Evolutionary conservation across 192 early-diverging fungal species (phyloP).

Genomic region (Neocallimastix lanati): DNA sequence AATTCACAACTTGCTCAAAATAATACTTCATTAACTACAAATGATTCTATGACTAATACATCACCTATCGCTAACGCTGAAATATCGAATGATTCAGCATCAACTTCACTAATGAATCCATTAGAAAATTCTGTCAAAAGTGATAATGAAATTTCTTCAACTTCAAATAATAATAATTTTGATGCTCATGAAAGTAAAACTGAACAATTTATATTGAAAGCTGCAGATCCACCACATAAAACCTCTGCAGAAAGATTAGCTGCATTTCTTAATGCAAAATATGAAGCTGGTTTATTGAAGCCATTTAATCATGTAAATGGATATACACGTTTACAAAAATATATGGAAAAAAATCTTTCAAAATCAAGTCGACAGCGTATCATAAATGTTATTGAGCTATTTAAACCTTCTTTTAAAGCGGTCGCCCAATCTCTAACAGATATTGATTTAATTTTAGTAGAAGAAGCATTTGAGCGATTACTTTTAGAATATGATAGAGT

Average conservation of each 20-base stretch:
- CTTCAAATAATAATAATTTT: background rate
- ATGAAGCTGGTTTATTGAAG: constrained; percentile 83
- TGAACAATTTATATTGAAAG: constrained; percentile 77
- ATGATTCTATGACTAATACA: constrained; percentile 7
- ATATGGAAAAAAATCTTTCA: constrained; percentile 77
- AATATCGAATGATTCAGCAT: constrained; percentile 9
- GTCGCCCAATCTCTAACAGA: constrained; percentile 81
- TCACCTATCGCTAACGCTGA: constrained; percentile 11
- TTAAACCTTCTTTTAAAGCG: constrained; percentile 71
- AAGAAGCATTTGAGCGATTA: constrained; percentile 87
- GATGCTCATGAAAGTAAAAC: constrained; percentile 18
- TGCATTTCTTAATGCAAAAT: constrained; percentile 85
- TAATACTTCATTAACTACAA: constrained; percentile 11
- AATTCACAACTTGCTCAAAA: constrained; percentile 19
- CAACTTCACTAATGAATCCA: background rate
- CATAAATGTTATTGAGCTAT: constrained; percentile 68
- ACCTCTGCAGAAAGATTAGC: constrained; percentile 72
- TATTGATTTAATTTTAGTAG: constrained; percentile 82
- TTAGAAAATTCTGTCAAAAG: constrained; percentile 1
- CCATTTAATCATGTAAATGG: constrained; percentile 94
- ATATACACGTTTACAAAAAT: constrained; percentile 69
- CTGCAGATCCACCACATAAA: constrained; percentile 71
- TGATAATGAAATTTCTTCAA: constrained; percentile 7
- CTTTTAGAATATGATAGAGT: constrained; percentile 89
- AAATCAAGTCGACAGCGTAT: constrained; percentile 55